Base-by-base conservation (phyloP, 2,329 filamentous ascomycete genomes). In the Hymenoscyphus occultus region DNA sequence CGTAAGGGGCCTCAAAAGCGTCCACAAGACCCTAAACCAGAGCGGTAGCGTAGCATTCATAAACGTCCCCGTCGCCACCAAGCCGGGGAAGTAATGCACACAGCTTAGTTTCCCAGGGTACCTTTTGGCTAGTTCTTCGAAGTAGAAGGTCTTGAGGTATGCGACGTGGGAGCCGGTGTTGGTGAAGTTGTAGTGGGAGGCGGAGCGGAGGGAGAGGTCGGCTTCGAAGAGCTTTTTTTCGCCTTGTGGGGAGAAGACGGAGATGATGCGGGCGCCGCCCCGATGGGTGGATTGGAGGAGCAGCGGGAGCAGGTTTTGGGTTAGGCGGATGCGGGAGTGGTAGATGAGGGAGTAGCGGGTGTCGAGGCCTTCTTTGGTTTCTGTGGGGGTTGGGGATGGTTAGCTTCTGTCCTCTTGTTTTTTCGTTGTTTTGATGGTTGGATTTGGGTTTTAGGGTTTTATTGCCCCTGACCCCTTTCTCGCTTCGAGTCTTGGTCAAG, bases 91-190 rank as follows among this genome's bases (percentile, higher is more conserved):
- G 39, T 75, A 71, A 65, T 77, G 76, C 4, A 69, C 65, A 13
- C 75, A 65, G 3, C 65, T 63, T 3, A 78, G 54, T 32, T 71
- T 73, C 2, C 72, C 72, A 1, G 69, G 64, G 56, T 77, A 65
- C 56, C 72, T 61, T 6, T 68, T 61, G 2, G 74, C 74, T 0
- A 77, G 57, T 28, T 72, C 65, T 51, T 76, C 74, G 40, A 77
- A 73, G 68, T 74, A 72, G 54, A 77, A 71, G 9, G 72, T 76
- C 13, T 66, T 76, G 71, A 77, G 73, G 58, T 76, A 76, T 12
- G 67, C 63, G 39, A 71, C 70, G 65, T 77, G 69, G 4, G 67
- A 72, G 58, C 76, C 71, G 1, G 73, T 71, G n/a, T 64, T 63
- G 3, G 66, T 67, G 22, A 76, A 70, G 12, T 71, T 69, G 61